Base-by-base conservation (phyloP, 805 yeast genomes). In the Candida sanyiensis region DNA sequence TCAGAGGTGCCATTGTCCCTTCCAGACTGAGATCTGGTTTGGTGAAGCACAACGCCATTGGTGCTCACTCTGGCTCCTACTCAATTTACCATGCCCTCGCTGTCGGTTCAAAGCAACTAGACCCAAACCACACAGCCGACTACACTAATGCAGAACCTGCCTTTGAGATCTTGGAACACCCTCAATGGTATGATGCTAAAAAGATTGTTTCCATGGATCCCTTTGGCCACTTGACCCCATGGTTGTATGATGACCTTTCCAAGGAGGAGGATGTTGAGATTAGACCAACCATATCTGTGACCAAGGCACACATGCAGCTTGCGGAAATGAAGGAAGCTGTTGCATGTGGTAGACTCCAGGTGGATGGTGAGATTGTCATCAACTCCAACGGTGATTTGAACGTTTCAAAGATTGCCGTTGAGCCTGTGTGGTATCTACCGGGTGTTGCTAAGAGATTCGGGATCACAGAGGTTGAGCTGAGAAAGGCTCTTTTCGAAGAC, bases 371-470 rank as follows among this genome's bases (percentile, higher is more conserved):
- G 27, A 58, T 78, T 46, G 83, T 78, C 22, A 59, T 77, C 44
- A 78, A 78, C 58, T 61, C 65, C 25, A 59, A 69, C 42, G 85
- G 85, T 49, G 84, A 78, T 47, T 59, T 78, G 52, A 73, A 72
- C 25, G 79, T 75, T 28, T 71, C 81, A 24, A 78, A 78, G 53
- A 66, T 78, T 42, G 85, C 85, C 4, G 76, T 76, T 28, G 85
- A 78, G 51, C 84, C 84, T 13, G 83, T 78, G 28, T 78, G 85
- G 84, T 70, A 75, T 49, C 63, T 78, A 41, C 85, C 85, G 3
- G 83, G 82, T 20, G 80, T 78, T 42, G 85, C 84, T 20, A 66
- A 73, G 54, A 72, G 81, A 51, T 72, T 78, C 51, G 73, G 72
- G 21, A 70, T 78, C 44, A 62, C 73, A 23, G 85, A 78, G 51